Evolutionary conservation across 148 eudicot genomes (phyloP), one percentile per base, ranked within the genome.

Genomic region (Salicornia ramosissima): DNA sequence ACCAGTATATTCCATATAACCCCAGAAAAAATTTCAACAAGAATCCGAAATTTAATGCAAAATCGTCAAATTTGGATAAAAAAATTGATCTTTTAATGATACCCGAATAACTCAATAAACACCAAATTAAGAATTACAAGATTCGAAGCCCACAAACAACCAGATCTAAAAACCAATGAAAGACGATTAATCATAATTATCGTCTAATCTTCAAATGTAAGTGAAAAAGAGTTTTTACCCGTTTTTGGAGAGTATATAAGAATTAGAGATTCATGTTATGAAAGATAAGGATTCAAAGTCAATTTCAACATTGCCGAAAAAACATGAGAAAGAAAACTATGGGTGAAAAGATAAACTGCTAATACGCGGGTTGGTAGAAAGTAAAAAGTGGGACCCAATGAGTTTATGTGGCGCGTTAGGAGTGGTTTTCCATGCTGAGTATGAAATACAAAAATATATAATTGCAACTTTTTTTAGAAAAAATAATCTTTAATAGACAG

Each of bases 31-130:
- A 12, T 9, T 42, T 42, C 18, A 73, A 24, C 45, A 29, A 51
- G 55, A 22, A 73, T 54, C n/a, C 9, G 6, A 72, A 53, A 46
- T 52, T 72, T 64, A n/a, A 21, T 26, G 10, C 13, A 60, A 62
- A 50, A 62, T 46, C 13, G 64, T 24, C 46, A 71, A 71, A 52
- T 52, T 28, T 42, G 28, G 6, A 64, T 19, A 22, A 30, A 64
- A 73, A 36, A 36, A 36, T 72, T 50, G 18, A 24, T 4, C 2
- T 54, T 13, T 14, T 22, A 55, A 69, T 26, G 29, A 34, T 26
- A 15, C 6, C 19, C 45, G 40, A 28, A 52, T 65, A 21, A 46
- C 65, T 62, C 15, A 16, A n/a, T 0, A 33, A 62, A 10, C 6
- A 33, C 16, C 11, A 34, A 11, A n/a, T 36, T 61, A 2, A 2